Base-by-base conservation (phyloP, 2,329 filamentous ascomycete genomes). In the Sarocladium oryzae region DNA sequence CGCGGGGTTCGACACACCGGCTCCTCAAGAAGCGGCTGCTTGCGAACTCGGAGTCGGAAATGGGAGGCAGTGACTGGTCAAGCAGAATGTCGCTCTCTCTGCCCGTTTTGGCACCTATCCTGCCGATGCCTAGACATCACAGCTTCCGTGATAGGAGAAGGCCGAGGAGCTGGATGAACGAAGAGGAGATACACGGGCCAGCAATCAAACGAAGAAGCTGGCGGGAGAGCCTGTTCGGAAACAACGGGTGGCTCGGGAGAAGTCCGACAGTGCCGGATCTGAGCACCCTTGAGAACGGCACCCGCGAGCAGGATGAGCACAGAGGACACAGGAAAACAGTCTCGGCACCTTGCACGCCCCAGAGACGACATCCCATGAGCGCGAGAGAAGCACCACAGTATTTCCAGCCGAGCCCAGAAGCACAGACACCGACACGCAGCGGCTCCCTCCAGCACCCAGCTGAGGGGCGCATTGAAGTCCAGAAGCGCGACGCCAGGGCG, bases 151-250 rank as follows among this genome's bases (percentile, higher is more conserved):
- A 56, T 28, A 55, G 52, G 21, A 56, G 57, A 16, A 48, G 58
- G 8, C 62, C 62, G 49, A 58, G 53, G 40, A 70, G 68, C 16
- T 78, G 74, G 74, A 72, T 76, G 24, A 74, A 77, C 52, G 76
- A 76, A 56, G 74, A 79, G 48, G 69, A 68, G 51, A 63, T 75
- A n/a, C 74, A 77, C 53, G 74, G 75, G 4, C 74, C 74, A 9
- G 66, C 63, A 56, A 59, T 75, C 46, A 65, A 58, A 52, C 58
- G 59, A 40, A 56, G 62, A 35, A 61, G 57, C 36, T 64, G 63
- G 56, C 57, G 57, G 23, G 43, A 48, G 26, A 48, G 43, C 43
- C 33, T 24, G 43, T 48, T 33, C 33, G 10, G 24, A 11, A 15
- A 4, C 7, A 65, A 69, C 38, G 66, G 64, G 45, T 68, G 66